Conservation (phyloP, 2,329 filamentous ascomycete species). For the Fusarium lyarnte region DNA sequence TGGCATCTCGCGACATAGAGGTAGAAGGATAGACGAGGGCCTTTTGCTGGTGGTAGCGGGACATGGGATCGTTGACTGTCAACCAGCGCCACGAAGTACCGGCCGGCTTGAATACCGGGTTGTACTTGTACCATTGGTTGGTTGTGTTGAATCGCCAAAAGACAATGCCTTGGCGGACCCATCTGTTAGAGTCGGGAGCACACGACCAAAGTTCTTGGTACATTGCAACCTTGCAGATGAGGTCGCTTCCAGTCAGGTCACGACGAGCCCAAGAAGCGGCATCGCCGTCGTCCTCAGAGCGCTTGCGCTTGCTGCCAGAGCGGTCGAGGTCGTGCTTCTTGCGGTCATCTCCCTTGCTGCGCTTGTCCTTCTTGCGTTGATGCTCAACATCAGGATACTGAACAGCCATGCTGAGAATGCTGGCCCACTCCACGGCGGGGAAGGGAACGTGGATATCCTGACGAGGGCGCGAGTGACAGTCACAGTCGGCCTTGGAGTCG, state of each 20-base stretch:
- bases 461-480: conserved; percentile 59
- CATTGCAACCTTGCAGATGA: conserved; percentile 71
- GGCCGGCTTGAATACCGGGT: conserved; percentile 59
- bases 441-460: conserved; percentile 66
- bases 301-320: conserved; percentile 52
- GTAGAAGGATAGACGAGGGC: conserved; percentile 51
- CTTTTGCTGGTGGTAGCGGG: conserved; percentile 65
- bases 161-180: conserved; percentile 68
- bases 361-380: conserved; percentile 51
- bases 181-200: conserved; percentile 57
- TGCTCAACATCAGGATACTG: conserved; percentile 59
- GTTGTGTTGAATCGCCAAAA: conserved; percentile 70
- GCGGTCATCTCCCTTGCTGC: conserved; percentile 47
- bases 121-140: conserved; percentile 62
- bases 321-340: conserved; percentile 50
- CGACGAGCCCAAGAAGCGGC: conserved; percentile 52
- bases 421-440: conserved; percentile 67
- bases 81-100: conserved; percentile 71
- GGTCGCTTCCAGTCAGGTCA: conserved; percentile 61
- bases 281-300: conserved; percentile 53
- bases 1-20: conserved; percentile 51
- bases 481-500: conserved; percentile 58
- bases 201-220: conserved; percentile 72
- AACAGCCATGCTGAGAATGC: conserved; percentile 66
- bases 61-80: conserved; percentile 67